Evolutionary conservation across 768 basidiomycete genomes (phyloP).

Genomic region (Pleurotus pulmonarius): DNA sequence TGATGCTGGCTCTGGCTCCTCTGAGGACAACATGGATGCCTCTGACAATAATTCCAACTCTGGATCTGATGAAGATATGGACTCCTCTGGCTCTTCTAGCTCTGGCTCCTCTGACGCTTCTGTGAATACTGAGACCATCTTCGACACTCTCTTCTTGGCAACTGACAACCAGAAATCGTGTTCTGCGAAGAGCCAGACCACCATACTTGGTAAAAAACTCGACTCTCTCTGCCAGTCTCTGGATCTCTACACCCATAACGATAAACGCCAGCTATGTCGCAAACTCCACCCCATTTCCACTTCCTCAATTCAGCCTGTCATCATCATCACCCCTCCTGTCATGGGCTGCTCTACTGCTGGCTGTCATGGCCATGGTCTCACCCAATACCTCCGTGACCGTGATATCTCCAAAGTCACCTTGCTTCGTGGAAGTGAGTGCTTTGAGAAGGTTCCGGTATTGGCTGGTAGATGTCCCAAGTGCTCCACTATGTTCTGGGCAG

Average conservation of each 20-base stretch:
- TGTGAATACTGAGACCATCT: no score
- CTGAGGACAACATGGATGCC: neutral
- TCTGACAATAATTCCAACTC: neutral
- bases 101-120: no score
- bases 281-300: neutral
- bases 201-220: neutral
- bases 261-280: neutral
- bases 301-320: neutral
- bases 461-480: conserved; percentile 14
- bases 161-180: no score
- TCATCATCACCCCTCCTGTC: neutral
- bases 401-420: conserved; percentile 14
- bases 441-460: conserved; percentile 11
- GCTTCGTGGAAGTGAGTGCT: conserved; percentile 8
- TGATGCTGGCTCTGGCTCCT: neutral
- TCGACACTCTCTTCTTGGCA: no score
- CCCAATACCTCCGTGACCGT: neutral
- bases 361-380: neutral
- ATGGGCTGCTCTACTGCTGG: conserved; percentile 3
- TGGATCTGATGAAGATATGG: neutral
- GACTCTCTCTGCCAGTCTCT: neutral
- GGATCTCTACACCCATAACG: neutral
- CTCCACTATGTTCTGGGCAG: conserved; percentile 13
- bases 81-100: neutral
- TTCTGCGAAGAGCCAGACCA: neutral